phyloP scores from a whole-genome alignment of 2,329 filamentous ascomycete genomes.

The Coniochaeta ligniaria region DNA sequence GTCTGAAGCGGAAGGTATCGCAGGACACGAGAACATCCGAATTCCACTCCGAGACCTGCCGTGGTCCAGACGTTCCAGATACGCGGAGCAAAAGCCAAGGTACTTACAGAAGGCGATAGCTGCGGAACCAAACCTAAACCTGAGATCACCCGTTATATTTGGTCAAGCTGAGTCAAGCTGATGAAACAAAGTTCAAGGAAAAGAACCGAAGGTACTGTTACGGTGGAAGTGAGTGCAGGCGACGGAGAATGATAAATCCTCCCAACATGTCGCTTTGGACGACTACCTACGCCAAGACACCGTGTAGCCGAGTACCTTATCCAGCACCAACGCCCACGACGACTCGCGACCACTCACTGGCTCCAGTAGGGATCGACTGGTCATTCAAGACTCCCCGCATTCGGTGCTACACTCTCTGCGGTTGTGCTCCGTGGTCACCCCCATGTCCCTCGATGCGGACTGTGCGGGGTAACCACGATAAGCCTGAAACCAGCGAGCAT shows the following conservation, averaged over 20 bases:
- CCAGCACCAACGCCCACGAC: neutral
- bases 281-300: neutral
- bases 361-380: neutral
- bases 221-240: neutral
- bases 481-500: neutral
- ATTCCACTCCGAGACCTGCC: neutral
- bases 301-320: neutral
- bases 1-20: no score
- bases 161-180: neutral
- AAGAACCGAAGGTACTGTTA: neutral
- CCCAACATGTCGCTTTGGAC: neutral
- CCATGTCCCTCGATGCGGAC: neutral
- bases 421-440: neutral
- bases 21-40: no score
- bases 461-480: constrained; percentile 2
- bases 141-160: neutral
- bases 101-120: neutral
- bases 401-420: neutral
- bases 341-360: neutral
- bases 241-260: neutral
- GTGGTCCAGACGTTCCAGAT: neutral
- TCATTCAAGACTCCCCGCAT: neutral
- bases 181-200: neutral
- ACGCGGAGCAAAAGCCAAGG: neutral
- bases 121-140: neutral